Conservation (phyloP, 2,329 filamentous ascomycete genomes). For the Hypoxylon sp. region DNA sequence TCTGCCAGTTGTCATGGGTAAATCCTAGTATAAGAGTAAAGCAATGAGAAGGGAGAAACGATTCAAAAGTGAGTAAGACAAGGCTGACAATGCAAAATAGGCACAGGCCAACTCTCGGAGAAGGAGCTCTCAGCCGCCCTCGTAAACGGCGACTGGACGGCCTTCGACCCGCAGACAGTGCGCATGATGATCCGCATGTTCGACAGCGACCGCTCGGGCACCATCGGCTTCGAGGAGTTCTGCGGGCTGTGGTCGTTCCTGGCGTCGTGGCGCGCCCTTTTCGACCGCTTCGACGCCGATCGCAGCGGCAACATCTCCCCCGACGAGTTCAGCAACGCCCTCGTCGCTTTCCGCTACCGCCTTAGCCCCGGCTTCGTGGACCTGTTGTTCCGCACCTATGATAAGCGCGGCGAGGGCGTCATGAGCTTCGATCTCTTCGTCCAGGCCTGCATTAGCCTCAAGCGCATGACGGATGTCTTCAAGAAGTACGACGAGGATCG, state of each 20-base stretch:
- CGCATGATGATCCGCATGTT: conserved; percentile 99
- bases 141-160: conserved; percentile 95
- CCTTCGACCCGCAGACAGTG: conserved; percentile 94
- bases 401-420: conserved; percentile 78
- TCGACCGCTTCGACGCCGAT: conserved; percentile 95
- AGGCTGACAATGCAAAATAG: conserved; percentile 57
- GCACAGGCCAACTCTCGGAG: conserved; percentile 86
- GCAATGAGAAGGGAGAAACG: not conserved
- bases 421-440: conserved; percentile 98
- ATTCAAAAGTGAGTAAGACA: conserved; percentile 12
- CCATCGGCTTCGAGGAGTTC: conserved; percentile 96
- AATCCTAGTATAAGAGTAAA: not conserved
- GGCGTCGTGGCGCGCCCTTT: conserved; percentile 92
- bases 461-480: conserved; percentile 99
- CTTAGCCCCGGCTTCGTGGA: conserved; percentile 87
- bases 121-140: conserved; percentile 89
- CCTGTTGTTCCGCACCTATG: conserved; percentile 89
- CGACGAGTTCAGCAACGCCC: conserved; percentile 88
- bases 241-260: conserved; percentile 97
- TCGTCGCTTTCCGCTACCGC: conserved; percentile 94
- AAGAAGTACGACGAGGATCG: conserved; percentile 98
- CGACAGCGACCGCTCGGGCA: conserved; percentile 88
- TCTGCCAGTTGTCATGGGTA: not conserved
- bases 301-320: conserved; percentile 88
- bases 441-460: conserved; percentile 95